Evolutionary conservation across 306 rosid genomes (phyloP).

Genomic region (Cucurbita pepo): DNA sequence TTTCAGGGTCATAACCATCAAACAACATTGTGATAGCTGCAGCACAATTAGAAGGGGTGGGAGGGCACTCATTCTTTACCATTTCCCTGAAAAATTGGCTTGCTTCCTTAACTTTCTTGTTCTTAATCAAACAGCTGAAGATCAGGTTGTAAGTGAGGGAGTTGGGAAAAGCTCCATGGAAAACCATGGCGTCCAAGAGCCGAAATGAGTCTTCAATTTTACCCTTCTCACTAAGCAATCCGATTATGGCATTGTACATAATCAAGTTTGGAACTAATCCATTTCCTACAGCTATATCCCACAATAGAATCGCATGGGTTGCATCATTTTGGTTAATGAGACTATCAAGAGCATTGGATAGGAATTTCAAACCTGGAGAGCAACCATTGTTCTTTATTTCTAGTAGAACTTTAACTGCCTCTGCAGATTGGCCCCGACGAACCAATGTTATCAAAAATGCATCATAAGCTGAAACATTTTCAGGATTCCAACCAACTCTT

Average conservation of each 20-base stretch:
- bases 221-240: constrained; percentile 30
- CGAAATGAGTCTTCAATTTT: constrained; percentile 25
- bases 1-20: constrained; percentile 48
- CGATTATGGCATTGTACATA: constrained; percentile 59
- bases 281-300: constrained; percentile 41
- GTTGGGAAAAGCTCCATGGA: constrained; percentile 48
- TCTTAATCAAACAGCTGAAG: constrained; percentile 51
- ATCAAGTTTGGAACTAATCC: constrained; percentile 32
- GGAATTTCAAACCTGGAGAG: constrained; percentile 53
- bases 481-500: constrained; percentile 30
- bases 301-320: constrained; percentile 26
- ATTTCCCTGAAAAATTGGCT: constrained; percentile 47
- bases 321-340: constrained; percentile 28
- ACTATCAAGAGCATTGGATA: constrained; percentile 36
- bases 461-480: constrained; percentile 32
- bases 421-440: constrained; percentile 19
- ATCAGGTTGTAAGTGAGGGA: constrained; percentile 49
- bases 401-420: constrained; percentile 28
- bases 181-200: constrained; percentile 47
- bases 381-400: constrained; percentile 37
- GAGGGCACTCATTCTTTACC: constrained; percentile 54
- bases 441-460: constrained; percentile 37
- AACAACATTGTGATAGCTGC: constrained; percentile 46
- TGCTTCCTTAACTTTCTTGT: constrained; percentile 22
- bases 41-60: constrained; percentile 28